These are phyloP conservation scores for Leccinum olivaceopallidum DNA, from an alignment of 768 basidiomycete species.

Conservation along the genomic window DNA sequence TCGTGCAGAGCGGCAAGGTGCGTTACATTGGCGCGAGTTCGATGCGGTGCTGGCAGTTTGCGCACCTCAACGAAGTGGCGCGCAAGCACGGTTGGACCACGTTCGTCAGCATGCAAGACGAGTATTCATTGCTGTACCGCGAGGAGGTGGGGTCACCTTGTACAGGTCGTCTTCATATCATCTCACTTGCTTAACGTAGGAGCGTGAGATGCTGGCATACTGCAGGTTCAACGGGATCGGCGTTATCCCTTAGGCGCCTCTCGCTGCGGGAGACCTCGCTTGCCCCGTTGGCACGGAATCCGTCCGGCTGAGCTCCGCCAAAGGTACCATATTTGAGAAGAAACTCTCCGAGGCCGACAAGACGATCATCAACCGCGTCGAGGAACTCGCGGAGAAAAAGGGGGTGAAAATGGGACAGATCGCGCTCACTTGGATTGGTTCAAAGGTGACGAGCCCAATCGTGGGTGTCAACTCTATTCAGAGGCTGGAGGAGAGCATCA, in stretches of 20 bases:
- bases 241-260: constrained; percentile 50
- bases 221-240: constrained; percentile 51
- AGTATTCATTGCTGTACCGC: constrained; percentile 53
- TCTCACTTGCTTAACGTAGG: constrained; percentile 28
- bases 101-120: constrained; percentile 58
- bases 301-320: constrained; percentile 14
- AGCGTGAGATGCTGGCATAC: constrained; percentile 46
- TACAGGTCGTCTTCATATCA: not conserved
- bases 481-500: constrained; percentile 33
- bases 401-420: constrained; percentile 46
- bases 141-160: constrained; percentile 44
- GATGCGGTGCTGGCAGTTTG: constrained; percentile 47
- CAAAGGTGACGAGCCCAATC: constrained; percentile 46
- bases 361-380: constrained; percentile 41
- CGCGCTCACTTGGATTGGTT: constrained; percentile 43
- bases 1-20: constrained; percentile 48
- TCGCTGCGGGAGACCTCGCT: constrained; percentile 40
- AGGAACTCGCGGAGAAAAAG: constrained; percentile 42
- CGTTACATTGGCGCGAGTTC: constrained; percentile 52
- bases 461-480: constrained; percentile 40
- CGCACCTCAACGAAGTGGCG: constrained; percentile 44
- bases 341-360: constrained; percentile 32
- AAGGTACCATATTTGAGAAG: constrained; percentile 34
- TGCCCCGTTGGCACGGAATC: constrained; percentile 36
- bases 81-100: constrained; percentile 48